phyloP scores from a whole-genome alignment of 2,329 filamentous ascomycete genomes.

The Gremmenia infestans region DNA sequence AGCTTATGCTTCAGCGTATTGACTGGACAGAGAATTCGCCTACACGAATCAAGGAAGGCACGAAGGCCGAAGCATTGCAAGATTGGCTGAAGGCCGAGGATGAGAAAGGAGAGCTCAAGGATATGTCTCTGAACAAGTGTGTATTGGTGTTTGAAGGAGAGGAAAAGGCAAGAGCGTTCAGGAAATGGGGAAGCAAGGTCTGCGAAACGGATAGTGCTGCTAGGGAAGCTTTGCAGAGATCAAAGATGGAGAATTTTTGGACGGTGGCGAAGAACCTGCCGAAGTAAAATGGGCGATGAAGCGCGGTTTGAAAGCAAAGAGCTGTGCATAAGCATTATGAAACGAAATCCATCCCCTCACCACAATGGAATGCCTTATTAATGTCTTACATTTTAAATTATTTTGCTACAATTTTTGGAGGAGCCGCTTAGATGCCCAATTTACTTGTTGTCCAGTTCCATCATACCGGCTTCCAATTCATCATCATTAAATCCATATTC shows the following conservation, averaged over 20 bases:
- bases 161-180: slow-evolving; percentile 72
- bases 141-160: slow-evolving; percentile 87
- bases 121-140: slow-evolving; percentile 78
- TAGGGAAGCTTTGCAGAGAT: slow-evolving; percentile 69
- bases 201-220: slow-evolving; percentile 91
- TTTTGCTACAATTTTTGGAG: not conserved
- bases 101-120: slow-evolving; percentile 71
- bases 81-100: slow-evolving; percentile 78
- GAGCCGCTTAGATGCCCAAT: not conserved
- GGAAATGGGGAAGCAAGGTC: slow-evolving; percentile 83
- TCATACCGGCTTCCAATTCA: slow-evolving; percentile 48
- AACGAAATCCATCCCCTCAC: not conserved
- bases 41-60: slow-evolving; percentile 56
- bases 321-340: no score
- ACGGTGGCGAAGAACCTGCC: slow-evolving; percentile 66
- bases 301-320: not conserved
- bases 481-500: slow-evolving; percentile 32
- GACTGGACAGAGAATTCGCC: slow-evolving; percentile 89
- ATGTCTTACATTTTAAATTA: not conserved
- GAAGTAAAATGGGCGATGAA: not conserved
- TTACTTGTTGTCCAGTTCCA: slow-evolving; percentile 30
- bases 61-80: slow-evolving; percentile 58
- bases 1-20: slow-evolving; percentile 88
- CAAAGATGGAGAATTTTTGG: slow-evolving; percentile 96
- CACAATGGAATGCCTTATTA: no score